Conservation (phyloP, 2,329 filamentous ascomycete species). For the Botrytis squamosa region DNA sequence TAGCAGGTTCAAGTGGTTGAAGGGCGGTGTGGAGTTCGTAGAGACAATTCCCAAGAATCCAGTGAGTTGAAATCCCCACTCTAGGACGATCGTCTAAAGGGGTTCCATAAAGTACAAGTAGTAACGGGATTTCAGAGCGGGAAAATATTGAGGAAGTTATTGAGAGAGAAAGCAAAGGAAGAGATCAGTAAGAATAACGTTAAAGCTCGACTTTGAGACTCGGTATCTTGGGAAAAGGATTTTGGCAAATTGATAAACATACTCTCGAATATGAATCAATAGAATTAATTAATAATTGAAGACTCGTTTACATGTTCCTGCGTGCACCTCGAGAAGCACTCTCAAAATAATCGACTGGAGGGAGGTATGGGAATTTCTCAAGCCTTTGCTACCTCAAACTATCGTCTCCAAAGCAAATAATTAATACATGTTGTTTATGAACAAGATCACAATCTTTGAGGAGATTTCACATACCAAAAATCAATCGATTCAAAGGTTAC, state of each 20-base stretch:
- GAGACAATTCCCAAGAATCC: slow-evolving; percentile 69
- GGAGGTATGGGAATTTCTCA: background rate
- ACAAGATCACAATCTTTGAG: background rate
- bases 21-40: slow-evolving; percentile 65
- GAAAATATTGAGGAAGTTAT: slow-evolving; percentile 50
- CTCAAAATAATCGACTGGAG: background rate
- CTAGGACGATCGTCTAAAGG: background rate
- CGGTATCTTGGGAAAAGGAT: background rate
- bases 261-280: background rate
- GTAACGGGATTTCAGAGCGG: slow-evolving; percentile 36
- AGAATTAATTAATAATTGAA: background rate
- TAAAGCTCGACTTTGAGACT: background rate
- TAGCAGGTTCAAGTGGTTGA: slow-evolving; percentile 64
- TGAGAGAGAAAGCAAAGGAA: slow-evolving; percentile 45
- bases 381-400: background rate
- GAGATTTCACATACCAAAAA: background rate
- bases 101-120: background rate
- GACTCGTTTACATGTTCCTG: too few species aligned
- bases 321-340: background rate
- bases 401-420: background rate
- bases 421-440: background rate
- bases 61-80: slow-evolving; percentile 30
- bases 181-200: slow-evolving; percentile 6
- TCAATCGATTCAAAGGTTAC: background rate
- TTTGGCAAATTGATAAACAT: background rate